These are phyloP conservation scores for Centella asiatica DNA, from an alignment of 129 eudicot species.

Conservation along the genomic window DNA sequence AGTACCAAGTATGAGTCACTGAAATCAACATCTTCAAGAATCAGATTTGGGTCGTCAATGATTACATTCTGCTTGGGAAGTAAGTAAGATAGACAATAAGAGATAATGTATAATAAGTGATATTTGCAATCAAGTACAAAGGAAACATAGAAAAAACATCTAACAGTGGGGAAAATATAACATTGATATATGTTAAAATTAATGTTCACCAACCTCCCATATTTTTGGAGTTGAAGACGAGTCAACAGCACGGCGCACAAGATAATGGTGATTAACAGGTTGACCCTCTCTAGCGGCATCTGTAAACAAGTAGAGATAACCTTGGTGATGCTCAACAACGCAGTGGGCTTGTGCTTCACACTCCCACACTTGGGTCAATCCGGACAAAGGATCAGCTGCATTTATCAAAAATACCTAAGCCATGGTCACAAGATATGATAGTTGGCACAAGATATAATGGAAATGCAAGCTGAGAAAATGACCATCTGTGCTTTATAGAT, in stretches of 20 bases:
- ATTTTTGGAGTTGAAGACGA: constrained; percentile 38
- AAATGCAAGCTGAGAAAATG: not conserved
- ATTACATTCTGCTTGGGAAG: constrained; percentile 50
- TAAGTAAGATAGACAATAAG: not conserved
- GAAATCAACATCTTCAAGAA: constrained; percentile 81
- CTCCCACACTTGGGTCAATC: constrained; percentile 74
- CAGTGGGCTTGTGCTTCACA: constrained; percentile 69
- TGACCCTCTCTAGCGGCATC: constrained; percentile 64
- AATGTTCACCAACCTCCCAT: constrained; percentile 64
- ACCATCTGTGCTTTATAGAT: not conserved
- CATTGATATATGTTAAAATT: not conserved
- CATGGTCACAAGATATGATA: constrained; percentile 21
- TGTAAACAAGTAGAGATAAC: constrained; percentile 74
- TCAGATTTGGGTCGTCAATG: constrained; percentile 41
- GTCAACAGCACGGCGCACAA: constrained; percentile 48
- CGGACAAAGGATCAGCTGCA: constrained; percentile 85
- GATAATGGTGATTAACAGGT: constrained; percentile 65
- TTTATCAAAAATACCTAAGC: constrained; percentile 70
- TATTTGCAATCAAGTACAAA: not conserved
- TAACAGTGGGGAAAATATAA: too few species aligned
- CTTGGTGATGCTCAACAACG: constrained; percentile 83
- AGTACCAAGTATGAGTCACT: constrained; percentile 63
- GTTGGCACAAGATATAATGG: not conserved
- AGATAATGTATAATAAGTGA: not conserved
- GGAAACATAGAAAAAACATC: too few species aligned